A percentile compares a stretch with the other conserved stretches of the same genome.
Conservation (phyloP, 202 grass and related monocot species). For the Panicum virgatum region DNA sequence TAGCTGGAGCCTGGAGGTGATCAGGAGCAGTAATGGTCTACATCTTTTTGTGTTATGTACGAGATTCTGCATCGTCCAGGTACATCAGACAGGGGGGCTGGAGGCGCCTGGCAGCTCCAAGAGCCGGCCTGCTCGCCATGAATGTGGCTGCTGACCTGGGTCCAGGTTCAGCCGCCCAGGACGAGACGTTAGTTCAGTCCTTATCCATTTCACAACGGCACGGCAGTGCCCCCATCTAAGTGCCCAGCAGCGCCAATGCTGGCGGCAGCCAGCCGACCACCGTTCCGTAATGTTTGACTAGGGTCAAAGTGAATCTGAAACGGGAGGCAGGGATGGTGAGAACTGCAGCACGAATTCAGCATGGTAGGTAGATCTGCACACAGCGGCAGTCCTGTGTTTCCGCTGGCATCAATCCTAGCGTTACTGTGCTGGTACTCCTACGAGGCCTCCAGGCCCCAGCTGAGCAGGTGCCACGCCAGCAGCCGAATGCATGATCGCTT, state of each 20-base stretch:
- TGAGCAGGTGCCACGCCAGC: background rate
- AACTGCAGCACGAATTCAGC: background rate
- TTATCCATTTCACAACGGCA: conserved; percentile 7
- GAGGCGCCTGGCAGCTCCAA: conserved; percentile 6
- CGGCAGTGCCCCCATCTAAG: too few relatives aligned
- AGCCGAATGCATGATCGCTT: conserved; percentile 16
- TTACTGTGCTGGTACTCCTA: background rate
- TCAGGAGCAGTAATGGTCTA: background rate
- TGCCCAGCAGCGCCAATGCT: background rate
- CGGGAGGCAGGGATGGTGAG: too few relatives aligned
- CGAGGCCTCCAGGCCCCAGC: background rate
- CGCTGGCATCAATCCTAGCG: background rate
- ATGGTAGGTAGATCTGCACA: conserved; percentile 35
- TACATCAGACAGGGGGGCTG: background rate
- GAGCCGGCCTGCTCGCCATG: conserved; percentile 1
- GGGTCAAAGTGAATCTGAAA: background rate
- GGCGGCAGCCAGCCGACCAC: background rate
- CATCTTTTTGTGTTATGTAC: background rate
- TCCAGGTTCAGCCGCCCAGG: background rate
- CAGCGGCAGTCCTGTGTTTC: background rate
- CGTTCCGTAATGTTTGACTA: background rate
- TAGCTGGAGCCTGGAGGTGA: background rate
- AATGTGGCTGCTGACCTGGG: background rate
- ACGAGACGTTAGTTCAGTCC: conserved; percentile 12
- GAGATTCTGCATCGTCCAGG: background rate